Base-by-base conservation (phyloP, 495 filamentous ascomycete species). In the Xylaria intraflava region DNA sequence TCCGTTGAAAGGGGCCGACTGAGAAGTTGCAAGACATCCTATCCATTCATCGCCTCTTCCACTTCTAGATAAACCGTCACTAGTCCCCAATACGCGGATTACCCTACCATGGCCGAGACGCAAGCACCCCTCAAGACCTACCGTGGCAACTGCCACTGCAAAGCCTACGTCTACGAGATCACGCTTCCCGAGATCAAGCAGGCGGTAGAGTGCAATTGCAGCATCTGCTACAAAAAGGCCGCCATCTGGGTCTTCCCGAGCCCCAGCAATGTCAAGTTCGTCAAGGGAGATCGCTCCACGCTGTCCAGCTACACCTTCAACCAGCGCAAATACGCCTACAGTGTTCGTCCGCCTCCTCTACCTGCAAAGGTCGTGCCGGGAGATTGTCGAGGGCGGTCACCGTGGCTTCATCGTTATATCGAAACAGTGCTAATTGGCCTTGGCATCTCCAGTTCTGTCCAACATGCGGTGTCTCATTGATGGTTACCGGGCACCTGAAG, bases 121-220 rank as follows among this genome's bases (percentile, higher is more conserved):
- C 35, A 59, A 54, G 46, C 26, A 36, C 31, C 51, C 24, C 48
- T 68, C 49, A 76, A 75, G 56, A 75, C 70, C 51, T 82, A 81
- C 65, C 68, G 75, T 8, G 80, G 76, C 60, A 81, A 72, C 63
- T 83, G 79, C 70, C 78, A 81, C 64, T 83, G 80, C 64, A 66
- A 63, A 2, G 65, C 67, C 35, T 75, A 74, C 49, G 64, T 78
- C 51, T 82, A 71, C 58, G 73, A 72, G 56, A 49, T 72, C 50
- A 60, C 63, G 8, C 8, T 73, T 6, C 74, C 77, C 19, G 67
- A 78, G 54, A 61, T 77, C 54, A 72, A 60, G 53, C 55, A 54
- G 6, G 62, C 49, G 1, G 42, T 3, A 1, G 62, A 65, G 44
- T 83, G 78, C 62, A 75, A 79, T 49, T 83, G 80, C 62, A 78